Base-by-base conservation (phyloP, 2,329 filamentous ascomycete genomes). In the Monilinia polystroma region DNA sequence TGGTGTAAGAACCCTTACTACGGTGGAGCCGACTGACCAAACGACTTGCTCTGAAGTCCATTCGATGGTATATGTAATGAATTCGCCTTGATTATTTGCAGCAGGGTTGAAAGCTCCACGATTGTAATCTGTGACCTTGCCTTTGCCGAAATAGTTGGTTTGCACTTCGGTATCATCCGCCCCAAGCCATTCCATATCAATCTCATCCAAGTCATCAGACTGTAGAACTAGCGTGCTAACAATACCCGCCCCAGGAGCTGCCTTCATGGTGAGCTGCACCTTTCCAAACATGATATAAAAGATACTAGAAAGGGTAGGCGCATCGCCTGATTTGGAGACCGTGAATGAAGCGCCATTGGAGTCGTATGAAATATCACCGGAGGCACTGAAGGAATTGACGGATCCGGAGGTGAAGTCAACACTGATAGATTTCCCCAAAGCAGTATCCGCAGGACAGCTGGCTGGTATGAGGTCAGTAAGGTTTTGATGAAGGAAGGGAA, bases 241-340 rank as follows among this genome's bases (percentile, higher is more conserved):
- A 73, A 99, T 97, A 68, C 95, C 95, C 12, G 86, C 88, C 10
- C 95, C 95, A 0, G 93, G 89, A 12, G 95, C 93, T 35, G 92
- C 88, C 79, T 94, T 93, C 81, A 97, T 84, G 43, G 87, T 89
- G 72, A 93, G 86, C 71, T 96, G 90, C 75, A 97, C 91, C 70
- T 89, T 90, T 72, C 95, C 95, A 77, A 97, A 99, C 95, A 99
- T 98, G 81, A 99, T 97, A 83, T 97, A 98, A 86, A 96, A 98
- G 74, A 95, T 87, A 69, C 93, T 96, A 71, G 85, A 85, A 69
- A 99, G 86, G 77, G 94, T 90, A 0, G 95, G 95, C 3, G 92
- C 86, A 76, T 99, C 92, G 67, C 94, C 93, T 62, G 88, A 83
- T 75, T 88, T 81, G 63, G 86, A 79, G 63, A 99, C 89, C 35